Evolutionary conservation across 768 basidiomycete species (phyloP), one percentile per base, ranked within the genome.

Genomic region (Tulasnella sp.): DNA sequence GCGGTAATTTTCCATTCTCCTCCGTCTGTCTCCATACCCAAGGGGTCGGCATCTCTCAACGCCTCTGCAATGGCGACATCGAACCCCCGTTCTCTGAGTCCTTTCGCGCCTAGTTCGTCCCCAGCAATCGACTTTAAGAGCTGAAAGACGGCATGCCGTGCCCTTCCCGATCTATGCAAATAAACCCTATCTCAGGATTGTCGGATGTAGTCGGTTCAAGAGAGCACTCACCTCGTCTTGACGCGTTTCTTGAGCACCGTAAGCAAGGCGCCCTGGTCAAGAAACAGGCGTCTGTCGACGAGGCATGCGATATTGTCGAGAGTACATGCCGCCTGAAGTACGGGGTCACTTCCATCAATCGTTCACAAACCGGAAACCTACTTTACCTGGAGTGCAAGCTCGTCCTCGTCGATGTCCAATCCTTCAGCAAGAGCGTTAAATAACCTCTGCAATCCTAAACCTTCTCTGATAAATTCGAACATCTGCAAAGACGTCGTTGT

Each of bases 221-320:
- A 13, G 23, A 32, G 18, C 15, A 26, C 61, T 9, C 29, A 67
- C 61, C 32, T 67, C 61, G 32, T 67, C 32, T 35, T 67, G 61
- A 67, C 18, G 10, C 61, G 61, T 35, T 29, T 26, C 61, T 67
- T 67, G 26, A 67, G 61, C 15, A 67, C 32, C 26, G 16, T 29
- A 16, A 67, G 61, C 32, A 67, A 67, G 61, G 13, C 5, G 15
- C 13, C 29, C 32, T 67, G 61, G 16, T 67, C 61, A 13, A 67
- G 61, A 10, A 67, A 67, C 32, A 35, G 16, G 29, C 61, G 61
- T 18, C 32, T 26, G 5, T 67, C 61, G 26, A 67, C 90, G 82
- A 93, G 93, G 46, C 26, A 67, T 67, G 89, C 87, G 18, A 94
- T 85, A 82, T 94, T 93, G 0, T 90, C 90, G 0, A 93, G 87